Base-by-base conservation (phyloP, 192 early-diverging fungal genomes). In the Podila clonocystis region DNA sequence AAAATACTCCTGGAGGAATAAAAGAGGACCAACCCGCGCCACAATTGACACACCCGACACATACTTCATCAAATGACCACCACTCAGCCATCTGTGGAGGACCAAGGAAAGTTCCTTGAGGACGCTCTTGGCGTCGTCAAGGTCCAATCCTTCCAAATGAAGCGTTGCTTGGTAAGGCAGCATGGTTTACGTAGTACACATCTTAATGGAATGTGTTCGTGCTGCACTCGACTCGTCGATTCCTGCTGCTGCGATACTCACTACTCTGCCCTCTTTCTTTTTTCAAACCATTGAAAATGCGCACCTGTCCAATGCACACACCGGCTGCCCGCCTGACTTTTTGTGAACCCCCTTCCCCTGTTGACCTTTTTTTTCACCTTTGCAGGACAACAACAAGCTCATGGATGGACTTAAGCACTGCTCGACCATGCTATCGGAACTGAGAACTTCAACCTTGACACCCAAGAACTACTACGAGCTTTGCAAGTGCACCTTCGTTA, bases 391-490 rank as follows among this genome's bases (percentile, higher is more conserved):
- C 82, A 90, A 93, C 87, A 93, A 96, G 69, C 87, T 98, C 36
- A 95, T 97, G 92, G 98, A 99, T 79, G 97, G 95, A 3, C 86
- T 99, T n/a, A 99, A 98, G 82, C 95, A 99, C 85, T 95, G 95
- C 82, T 99, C 97, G 5, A 96, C 96, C 15, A 97, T 99, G 97
- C 91, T 99, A 13, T 91, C 93, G 24, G 98, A 99, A 85, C 92
- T 99, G 60, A 90, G 97, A 74, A 98, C 97, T 4, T 95, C 96
- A 34, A 89, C 94, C 7, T 87, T 99, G 65, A 96, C 96, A 4
- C 98, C 97, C 49, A 99, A 98, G 84, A 95, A 94, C 80, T 99
- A 99, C 87, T 99, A 99, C 85, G 97, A 99, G 85, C 91, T 99
- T n/a, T 99, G 95, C 93, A 90, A 76, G 89, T 90, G 52, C 38